Conservation (phyloP, 2,329 filamentous ascomycete species). For the Trichoderma sp. region DNA sequence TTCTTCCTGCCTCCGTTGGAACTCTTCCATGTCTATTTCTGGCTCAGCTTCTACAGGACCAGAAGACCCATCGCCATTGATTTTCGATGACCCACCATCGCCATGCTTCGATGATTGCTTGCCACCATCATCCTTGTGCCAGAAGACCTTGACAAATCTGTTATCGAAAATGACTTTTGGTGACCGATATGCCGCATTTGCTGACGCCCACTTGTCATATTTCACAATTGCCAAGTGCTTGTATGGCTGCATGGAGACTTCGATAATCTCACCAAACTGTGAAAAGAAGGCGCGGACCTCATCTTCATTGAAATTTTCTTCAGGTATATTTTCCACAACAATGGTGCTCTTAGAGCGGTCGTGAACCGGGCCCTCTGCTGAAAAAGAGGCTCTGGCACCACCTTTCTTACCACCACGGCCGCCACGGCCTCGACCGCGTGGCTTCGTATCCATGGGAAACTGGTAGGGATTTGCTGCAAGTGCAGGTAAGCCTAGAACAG, state of each 20-base stretch:
- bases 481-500: constrained; percentile 34
- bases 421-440: constrained; percentile 43
- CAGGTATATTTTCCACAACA: constrained; percentile 77
- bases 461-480: constrained; percentile 33
- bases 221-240: constrained; percentile 71
- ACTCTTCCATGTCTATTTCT: constrained; percentile 70
- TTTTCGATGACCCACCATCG: constrained; percentile 35
- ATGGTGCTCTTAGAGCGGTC: constrained; percentile 69
- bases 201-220: constrained; percentile 67
- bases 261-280: constrained; percentile 68
- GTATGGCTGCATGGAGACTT: constrained; percentile 67
- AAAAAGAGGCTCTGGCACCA: constrained; percentile 60
- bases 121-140: constrained; percentile 64
- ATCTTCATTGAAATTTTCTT: constrained; percentile 68
- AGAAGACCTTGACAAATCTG: constrained; percentile 82
- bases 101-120: constrained; percentile 33
- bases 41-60: constrained; percentile 45
- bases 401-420: constrained; percentile 44
- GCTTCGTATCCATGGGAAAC: constrained; percentile 35
- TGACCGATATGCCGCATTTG: constrained; percentile 72
- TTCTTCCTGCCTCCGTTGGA: constrained; percentile 69
- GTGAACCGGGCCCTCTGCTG: constrained; percentile 63
- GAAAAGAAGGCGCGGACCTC: constrained; percentile 70
- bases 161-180: constrained; percentile 85
- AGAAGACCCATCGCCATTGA: constrained; percentile 29